Evolutionary conservation across 2,329 filamentous ascomycete genomes (phyloP), one percentile per base, ranked within the genome.

Genomic region (Talaromyces sp.): DNA sequence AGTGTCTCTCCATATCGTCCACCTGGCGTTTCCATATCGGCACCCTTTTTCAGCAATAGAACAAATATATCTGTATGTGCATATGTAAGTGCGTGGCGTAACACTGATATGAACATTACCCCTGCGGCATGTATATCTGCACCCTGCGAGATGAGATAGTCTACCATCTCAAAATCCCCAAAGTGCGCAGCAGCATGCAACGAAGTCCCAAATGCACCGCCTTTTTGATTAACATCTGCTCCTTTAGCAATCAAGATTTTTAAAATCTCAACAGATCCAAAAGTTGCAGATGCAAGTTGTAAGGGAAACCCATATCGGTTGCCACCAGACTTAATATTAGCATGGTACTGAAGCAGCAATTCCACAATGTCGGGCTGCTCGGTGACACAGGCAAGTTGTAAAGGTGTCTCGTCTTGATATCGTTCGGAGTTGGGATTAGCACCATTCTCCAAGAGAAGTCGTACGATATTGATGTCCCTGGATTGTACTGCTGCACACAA

Each of bases 181-280:
- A 25, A 57, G 8, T 45, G 25, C 11, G 58, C 45, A 17, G 55
- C 58, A 7, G 58, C 48, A 33, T 60, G 54, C 9, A 60, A 22
- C 1, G 54, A 36, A 3, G 58, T 57, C 2, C 58, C 58, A 39
- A 45, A 57, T 7, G 19, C 21, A 11, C 48, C 48, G n/a, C 46
- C 33, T 28, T 19, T 13, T 22, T 53, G 33, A 35, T 60, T 60
- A 10, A 57, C 31, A 21, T 57, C 22, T 1, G 41, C 58, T n/a
- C 58, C 58, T 17, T 48, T 33, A 2, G 41, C n/a, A 8, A 60
- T 5, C 2, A 60, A 28, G 5, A 54, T 3, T n/a, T 43, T 51
- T 3, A 60, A 7, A 3, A 35, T 39, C 7, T 57, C 54, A 4
- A 60, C 15, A 13, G 40, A 39, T 10, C 50, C 45, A 35, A 39